Base-by-base conservation (phyloP, 2,329 filamentous ascomycete genomes). In the Pochonia chlamydosporia region DNA sequence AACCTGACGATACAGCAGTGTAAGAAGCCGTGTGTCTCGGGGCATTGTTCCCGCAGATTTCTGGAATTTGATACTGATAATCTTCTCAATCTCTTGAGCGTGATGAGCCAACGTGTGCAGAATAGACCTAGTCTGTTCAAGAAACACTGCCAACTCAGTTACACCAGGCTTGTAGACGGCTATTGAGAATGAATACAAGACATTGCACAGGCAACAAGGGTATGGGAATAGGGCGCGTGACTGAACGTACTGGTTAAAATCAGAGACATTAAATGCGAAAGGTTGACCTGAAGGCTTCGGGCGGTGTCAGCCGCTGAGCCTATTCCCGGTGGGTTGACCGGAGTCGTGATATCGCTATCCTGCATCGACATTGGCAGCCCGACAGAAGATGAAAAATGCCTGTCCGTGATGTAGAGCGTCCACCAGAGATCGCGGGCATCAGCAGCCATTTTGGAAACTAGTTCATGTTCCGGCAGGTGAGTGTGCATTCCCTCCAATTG, bases 401-500 rank as follows among this genome's bases (percentile, higher is more conserved):
- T 58, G 23, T 70, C 67, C 57, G 68, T 65, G 16, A 66, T 66
- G 35, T 70, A 70, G 4, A 69, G 43, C 0, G 66, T 67, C 66
- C 68, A 69, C 68, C 68, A 72, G 2, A 70, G 52, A 47, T 63
- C 61, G 1, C 65, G 64, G 36, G 65, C 69, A 1, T 58, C 56
- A 0, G 54, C 51, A 0, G 68, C 59, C 0, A 61, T 65, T 13
- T 58, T 57, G 5, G 48, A 33, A 0, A 64, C 64, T 0, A 70
- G 57, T 23, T 63, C 64, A 2, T 58, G 55, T 23, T 68, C 65
- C 0, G 67, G 66, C 0, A 71, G 56, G 18, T 69, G 60, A 0
- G 67, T 69, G 30, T 71, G 68, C 4, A 71, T 23, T 0, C 68
- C 67, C 49, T 69, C 67, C 1, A 70, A n/a, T 13, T 69, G 66